Conservation (phyloP, 139 green algal genomes). For the Chlorella sp. region DNA sequence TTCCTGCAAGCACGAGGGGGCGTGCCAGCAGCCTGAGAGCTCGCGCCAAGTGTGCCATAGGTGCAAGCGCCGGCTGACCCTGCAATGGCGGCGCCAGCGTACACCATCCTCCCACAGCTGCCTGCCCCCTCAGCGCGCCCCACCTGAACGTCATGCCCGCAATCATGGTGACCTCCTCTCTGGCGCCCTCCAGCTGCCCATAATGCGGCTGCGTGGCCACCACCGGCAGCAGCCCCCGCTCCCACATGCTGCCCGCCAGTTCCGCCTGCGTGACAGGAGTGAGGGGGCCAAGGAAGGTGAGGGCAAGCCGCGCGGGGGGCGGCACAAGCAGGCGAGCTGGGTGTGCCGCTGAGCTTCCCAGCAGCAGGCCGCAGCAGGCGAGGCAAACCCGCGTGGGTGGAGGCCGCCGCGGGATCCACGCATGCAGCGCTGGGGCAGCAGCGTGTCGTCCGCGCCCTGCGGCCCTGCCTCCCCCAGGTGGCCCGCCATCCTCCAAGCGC, state of each 20-base stretch:
- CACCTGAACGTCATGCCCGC: constrained; percentile 60
- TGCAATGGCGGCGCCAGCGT: background rate
- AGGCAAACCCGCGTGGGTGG: no score
- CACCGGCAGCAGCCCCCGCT: constrained; percentile 39
- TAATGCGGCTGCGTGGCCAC: constrained; percentile 65
- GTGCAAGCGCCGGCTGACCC: no score
- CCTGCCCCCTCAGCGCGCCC: background rate
- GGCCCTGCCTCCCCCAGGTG: no score
- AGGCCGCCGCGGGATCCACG: no score
- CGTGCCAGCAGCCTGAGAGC: no score
- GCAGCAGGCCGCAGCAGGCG: no score
- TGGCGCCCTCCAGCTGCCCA: constrained; percentile 52
- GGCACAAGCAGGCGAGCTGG: background rate
- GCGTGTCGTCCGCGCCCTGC: no score
- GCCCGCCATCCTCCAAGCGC: no score
- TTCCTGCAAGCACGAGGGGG: no score
- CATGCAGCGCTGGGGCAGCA: no score
- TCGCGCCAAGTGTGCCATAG: no score
- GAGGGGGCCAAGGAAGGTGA: background rate
- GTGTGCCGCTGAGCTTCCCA: constrained; percentile 14
- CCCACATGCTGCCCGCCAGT: constrained; percentile 25
- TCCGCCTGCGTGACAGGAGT: constrained; percentile 24
- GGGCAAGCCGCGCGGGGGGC: background rate
- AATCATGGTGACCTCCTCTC: constrained; percentile 47
- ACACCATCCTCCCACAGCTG: background rate